Evolutionary conservation across 495 filamentous ascomycete species (phyloP).

Genomic region (Aspergillus baeticus): DNA sequence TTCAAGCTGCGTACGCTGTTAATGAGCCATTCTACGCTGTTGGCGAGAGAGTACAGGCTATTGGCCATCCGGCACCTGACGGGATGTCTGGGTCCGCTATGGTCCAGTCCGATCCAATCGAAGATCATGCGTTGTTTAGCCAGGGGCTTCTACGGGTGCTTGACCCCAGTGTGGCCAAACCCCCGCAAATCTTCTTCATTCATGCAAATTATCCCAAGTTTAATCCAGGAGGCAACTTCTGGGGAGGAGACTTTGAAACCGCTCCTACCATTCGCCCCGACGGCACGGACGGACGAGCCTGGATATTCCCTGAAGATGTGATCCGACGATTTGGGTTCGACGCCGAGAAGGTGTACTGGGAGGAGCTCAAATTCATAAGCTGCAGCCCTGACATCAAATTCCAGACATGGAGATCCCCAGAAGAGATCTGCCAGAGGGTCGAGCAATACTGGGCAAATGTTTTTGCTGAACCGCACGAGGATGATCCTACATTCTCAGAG

Average conservation of each 20-base stretch:
- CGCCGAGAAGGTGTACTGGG: slow-evolving; percentile 52
- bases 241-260: slow-evolving; percentile 39
- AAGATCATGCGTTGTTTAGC: slow-evolving; percentile 40
- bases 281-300: slow-evolving; percentile 41
- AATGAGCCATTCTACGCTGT: slow-evolving; percentile 52
- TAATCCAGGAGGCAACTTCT: slow-evolving; percentile 47
- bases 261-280: slow-evolving; percentile 37
- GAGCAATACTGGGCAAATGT: slow-evolving; percentile 41
- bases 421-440: slow-evolving; percentile 35
- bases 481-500: slow-evolving; percentile 34
- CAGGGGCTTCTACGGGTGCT: slow-evolving; percentile 39
- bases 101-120: slow-evolving; percentile 47
- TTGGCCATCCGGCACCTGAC: slow-evolving; percentile 35
- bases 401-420: slow-evolving; percentile 38
- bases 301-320: slow-evolving; percentile 36
- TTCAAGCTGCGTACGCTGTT: slow-evolving; percentile 52
- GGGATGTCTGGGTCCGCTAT: slow-evolving; percentile 39
- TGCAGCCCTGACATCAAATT: slow-evolving; percentile 42
- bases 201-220: slow-evolving; percentile 57
- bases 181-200: slow-evolving; percentile 47
- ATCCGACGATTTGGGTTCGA: slow-evolving; percentile 48
- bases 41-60: slow-evolving; percentile 37
- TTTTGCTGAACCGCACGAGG: slow-evolving; percentile 39
- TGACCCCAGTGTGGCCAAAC: slow-evolving; percentile 29
- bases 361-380: slow-evolving; percentile 48